These are phyloP conservation scores for Serendipita vermifera DNA, from an alignment of 768 basidiomycete species.

Conservation along the genomic window DNA sequence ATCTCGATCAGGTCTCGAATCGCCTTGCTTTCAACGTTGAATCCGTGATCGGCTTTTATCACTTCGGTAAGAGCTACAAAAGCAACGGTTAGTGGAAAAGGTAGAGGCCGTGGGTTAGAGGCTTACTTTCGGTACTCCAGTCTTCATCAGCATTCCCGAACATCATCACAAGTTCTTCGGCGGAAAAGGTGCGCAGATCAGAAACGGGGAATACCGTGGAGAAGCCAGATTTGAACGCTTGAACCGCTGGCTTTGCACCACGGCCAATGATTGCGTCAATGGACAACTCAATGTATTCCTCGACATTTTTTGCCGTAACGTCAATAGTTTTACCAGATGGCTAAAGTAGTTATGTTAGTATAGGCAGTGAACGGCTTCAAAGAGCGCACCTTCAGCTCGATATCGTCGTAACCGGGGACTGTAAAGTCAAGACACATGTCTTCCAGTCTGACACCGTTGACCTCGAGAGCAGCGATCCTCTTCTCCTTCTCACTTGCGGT, in stretches of 20 bases:
- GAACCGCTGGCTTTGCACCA: slow-evolving; percentile 64
- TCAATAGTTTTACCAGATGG: slow-evolving; percentile 63
- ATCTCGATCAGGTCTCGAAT: slow-evolving; percentile 79
- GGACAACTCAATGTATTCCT: slow-evolving; percentile 79
- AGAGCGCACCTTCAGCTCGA: slow-evolving; percentile 68
- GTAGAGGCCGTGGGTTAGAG: not conserved
- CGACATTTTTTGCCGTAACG: slow-evolving; percentile 79
- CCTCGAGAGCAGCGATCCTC: slow-evolving; percentile 34
- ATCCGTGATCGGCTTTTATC: slow-evolving; percentile 95
- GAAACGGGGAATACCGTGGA: slow-evolving; percentile 90
- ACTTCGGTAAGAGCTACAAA: slow-evolving; percentile 68
- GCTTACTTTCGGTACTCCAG: slow-evolving; percentile 83
- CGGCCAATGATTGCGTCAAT: slow-evolving; percentile 78
- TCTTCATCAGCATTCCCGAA: slow-evolving; percentile 98
- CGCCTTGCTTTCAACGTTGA: slow-evolving; percentile 85
- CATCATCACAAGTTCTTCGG: slow-evolving; percentile 89
- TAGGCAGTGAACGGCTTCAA: slow-evolving; percentile 3
- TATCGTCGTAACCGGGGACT: slow-evolving; percentile 76
- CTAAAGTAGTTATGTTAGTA: slow-evolving; percentile 27
- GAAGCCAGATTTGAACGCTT: slow-evolving; percentile 89
- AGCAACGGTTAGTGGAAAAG: not conserved
- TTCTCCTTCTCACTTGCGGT: slow-evolving; percentile 16
- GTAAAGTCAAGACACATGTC: slow-evolving; percentile 95
- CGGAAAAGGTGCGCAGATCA: slow-evolving; percentile 83
- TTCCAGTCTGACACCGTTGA: slow-evolving; percentile 54